Conservation (phyloP, 2,329 filamentous ascomycete species). For the Mycosphaerella sp. region DNA sequence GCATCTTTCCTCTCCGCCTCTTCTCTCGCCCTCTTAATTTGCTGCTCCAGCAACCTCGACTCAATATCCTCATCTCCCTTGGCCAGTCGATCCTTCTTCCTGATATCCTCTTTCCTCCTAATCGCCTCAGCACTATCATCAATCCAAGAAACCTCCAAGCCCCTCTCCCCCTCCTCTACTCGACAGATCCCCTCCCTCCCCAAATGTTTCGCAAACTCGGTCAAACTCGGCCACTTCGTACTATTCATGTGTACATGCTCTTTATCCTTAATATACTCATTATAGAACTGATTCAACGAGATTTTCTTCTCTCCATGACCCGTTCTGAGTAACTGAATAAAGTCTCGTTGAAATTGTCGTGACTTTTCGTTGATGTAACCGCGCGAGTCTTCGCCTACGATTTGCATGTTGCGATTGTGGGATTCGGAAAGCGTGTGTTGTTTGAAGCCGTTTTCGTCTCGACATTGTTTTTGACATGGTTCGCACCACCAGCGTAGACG, state of each 20-base stretch:
- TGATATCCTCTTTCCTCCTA: conserved; percentile 69
- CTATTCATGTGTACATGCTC: conserved; percentile 91
- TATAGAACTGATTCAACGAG: conserved; percentile 88
- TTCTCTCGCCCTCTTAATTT: conserved; percentile 69
- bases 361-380: conserved; percentile 78
- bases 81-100: conserved; percentile 78
- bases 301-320: conserved; percentile 87
- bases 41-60: conserved; percentile 72
- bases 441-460: conserved; percentile 88
- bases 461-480: conserved; percentile 68
- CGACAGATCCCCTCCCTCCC: conserved; percentile 81
- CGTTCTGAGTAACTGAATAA: conserved; percentile 69
- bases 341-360: conserved; percentile 74
- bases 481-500: conserved; percentile 86
- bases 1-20: conserved; percentile 56
- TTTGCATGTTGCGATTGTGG: conserved; percentile 82
- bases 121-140: conserved; percentile 86
- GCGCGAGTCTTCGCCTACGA: conserved; percentile 80
- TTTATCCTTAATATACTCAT: conserved; percentile 83
- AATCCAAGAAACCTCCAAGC: conserved; percentile 80
- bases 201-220: conserved; percentile 82
- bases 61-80: conserved; percentile 88
- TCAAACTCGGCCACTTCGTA: conserved; percentile 80
- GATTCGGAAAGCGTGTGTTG: conserved; percentile 72
- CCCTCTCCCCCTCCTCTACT: conserved; percentile 86